phyloP scores from a whole-genome alignment of 2,329 filamentous ascomycete genomes.

The Cercospora sp. region DNA sequence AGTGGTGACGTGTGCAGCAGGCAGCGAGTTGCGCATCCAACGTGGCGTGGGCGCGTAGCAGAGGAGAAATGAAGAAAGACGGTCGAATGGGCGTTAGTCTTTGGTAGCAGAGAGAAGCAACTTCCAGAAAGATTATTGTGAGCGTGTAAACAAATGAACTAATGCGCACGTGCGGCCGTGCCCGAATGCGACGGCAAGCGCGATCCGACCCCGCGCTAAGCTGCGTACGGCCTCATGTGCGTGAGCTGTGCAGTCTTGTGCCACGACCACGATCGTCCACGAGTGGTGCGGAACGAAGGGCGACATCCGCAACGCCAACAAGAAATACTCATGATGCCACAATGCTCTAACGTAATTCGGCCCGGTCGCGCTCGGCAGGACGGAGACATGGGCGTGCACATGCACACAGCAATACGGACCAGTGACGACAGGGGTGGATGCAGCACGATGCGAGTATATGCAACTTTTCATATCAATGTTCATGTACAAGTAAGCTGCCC shows the following conservation, averaged over 20 bases:
- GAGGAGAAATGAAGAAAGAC: not conserved
- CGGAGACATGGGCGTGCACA: not conserved
- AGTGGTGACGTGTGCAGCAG: not conserved
- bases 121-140: conserved; percentile 2
- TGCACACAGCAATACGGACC: not conserved
- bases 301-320: not conserved
- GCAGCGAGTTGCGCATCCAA: not conserved
- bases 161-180: not conserved
- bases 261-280: not conserved
- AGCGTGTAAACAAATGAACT: conserved; percentile 5
- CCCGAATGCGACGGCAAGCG: not conserved
- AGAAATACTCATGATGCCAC: not conserved
- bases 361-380: not conserved
- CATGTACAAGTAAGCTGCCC: conserved; percentile 10
- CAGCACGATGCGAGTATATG: not conserved
- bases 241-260: not conserved
- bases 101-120: not conserved
- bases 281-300: not conserved
- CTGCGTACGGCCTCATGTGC: not conserved
- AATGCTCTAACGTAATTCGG: not conserved
- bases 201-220: conserved; percentile 5
- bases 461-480: conserved; percentile 1
- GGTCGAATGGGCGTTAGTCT: not conserved
- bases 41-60: not conserved
- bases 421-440: not conserved